Evolutionary conservation across 2,329 filamentous ascomycete genomes (phyloP).

Genomic region (Alternaria tenuissima): DNA sequence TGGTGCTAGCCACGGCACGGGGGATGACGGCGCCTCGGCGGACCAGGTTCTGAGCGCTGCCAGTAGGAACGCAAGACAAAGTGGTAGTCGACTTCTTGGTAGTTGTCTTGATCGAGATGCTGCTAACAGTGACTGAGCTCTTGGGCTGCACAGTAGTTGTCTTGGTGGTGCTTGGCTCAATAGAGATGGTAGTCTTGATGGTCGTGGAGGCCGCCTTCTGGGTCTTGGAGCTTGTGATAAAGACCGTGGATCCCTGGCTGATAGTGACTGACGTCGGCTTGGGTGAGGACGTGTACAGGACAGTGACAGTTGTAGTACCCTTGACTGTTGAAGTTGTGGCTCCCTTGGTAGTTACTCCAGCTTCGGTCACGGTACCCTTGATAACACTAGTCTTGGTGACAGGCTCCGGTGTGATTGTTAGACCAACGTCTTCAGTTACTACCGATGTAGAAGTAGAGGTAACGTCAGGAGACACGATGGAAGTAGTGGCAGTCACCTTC

Average conservation of each 20-base stretch:
- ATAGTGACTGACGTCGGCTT: slow-evolving; percentile 39
- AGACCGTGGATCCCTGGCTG: slow-evolving; percentile 25
- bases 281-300: slow-evolving; percentile 31
- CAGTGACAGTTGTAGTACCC: slow-evolving; percentile 29
- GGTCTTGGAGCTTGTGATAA: slow-evolving; percentile 23
- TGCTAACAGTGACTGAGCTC: slow-evolving; percentile 26
- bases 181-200: slow-evolving; percentile 18
- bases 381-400: slow-evolving; percentile 23
- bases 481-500: slow-evolving; percentile 36
- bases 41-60: slow-evolving; percentile 17
- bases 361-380: slow-evolving; percentile 23
- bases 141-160: slow-evolving; percentile 32
- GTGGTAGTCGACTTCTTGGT: slow-evolving; percentile 43
- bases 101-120: slow-evolving; percentile 33
- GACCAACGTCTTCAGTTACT: slow-evolving; percentile 35
- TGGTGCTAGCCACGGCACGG: slow-evolving; percentile 22
- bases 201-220: slow-evolving; percentile 25
- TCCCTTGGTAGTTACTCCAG: slow-evolving; percentile 27
- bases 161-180: slow-evolving; percentile 30
- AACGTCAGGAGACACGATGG: slow-evolving; percentile 38
- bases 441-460: slow-evolving; percentile 28
- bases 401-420: slow-evolving; percentile 27
- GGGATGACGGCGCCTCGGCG: slow-evolving; percentile 27
- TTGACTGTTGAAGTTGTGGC: slow-evolving; percentile 24
- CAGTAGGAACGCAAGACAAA: slow-evolving; percentile 37